Conservation (phyloP, 176 grass and related monocot genomes). For the Musa acuminata region DNA sequence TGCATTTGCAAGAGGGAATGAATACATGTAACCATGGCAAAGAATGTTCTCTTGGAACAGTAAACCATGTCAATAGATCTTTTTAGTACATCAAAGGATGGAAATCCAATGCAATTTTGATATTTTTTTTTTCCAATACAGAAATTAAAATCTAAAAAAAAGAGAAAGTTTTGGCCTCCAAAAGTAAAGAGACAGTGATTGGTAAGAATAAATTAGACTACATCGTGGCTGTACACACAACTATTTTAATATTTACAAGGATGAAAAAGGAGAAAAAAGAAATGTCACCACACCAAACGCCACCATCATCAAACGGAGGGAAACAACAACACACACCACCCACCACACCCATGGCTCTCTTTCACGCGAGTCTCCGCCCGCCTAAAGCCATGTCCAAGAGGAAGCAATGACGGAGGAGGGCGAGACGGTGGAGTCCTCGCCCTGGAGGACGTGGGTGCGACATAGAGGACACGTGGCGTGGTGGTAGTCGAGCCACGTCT, state of each 20-base stretch:
- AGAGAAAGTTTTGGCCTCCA: too few relatives aligned
- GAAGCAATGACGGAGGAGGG: background rate
- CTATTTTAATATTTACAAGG: background rate
- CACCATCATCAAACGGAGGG: background rate
- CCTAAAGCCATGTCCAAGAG: background rate
- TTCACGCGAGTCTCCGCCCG: background rate
- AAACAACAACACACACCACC: background rate
- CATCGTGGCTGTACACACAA: background rate
- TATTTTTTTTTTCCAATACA: too few relatives aligned
- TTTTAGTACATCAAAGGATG: too few relatives aligned
- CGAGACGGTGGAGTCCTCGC: too few relatives aligned
- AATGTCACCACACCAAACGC: background rate
- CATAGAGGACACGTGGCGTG: conserved; percentile 74
- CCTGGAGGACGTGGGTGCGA: conserved; percentile 43
- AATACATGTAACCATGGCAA: too few relatives aligned
- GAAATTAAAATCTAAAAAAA: too few relatives aligned
- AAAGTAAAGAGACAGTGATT: too few relatives aligned
- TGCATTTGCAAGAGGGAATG: too few relatives aligned
- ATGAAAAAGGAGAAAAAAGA: background rate
- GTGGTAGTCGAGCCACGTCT: conserved; percentile 77
- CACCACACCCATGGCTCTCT: background rate
- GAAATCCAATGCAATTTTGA: too few relatives aligned
- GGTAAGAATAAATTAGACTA: too few relatives aligned
- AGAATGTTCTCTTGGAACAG: too few relatives aligned
- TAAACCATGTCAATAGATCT: too few relatives aligned